Percentiles rank a stretch among this genome's conserved stretches.
These are phyloP conservation scores for Stromatinia cepivora DNA, from an alignment of 2,329 filamentous ascomycete genomes.

Conservation along the genomic window DNA sequence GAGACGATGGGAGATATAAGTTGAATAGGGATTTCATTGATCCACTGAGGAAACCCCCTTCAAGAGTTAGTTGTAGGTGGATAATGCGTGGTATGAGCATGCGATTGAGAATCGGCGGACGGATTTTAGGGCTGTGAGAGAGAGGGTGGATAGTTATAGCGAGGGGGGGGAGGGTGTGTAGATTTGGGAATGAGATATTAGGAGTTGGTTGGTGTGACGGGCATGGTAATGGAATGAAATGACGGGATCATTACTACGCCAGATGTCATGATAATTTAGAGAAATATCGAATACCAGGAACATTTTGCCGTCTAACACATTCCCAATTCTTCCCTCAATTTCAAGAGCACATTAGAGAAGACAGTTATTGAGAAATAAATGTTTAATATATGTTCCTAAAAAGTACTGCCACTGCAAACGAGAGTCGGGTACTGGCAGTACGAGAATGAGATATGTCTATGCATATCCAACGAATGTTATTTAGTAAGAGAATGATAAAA, in stretches of 20 bases:
- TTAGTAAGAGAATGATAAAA: neutral
- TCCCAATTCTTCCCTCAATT: neutral
- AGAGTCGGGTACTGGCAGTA: neutral
- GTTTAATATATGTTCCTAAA: neutral
- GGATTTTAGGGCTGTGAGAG: neutral
- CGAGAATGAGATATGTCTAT: neutral
- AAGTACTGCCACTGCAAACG: neutral
- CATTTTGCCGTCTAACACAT: no score
- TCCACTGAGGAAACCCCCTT: neutral
- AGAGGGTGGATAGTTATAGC: neutral
- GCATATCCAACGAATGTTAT: neutral
- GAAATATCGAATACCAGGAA: neutral
- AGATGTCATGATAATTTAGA: neutral
- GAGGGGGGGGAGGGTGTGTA: no score
- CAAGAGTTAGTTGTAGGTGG: neutral
- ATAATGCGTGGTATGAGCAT: neutral
- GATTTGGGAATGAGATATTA: no score
- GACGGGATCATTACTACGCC: neutral
- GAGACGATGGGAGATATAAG: neutral
- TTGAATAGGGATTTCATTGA: neutral
- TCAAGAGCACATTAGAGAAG: accelerated
- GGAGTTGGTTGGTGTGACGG: neutral
- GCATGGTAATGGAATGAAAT: neutral
- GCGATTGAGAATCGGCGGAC: no score
- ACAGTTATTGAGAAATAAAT: neutral